phyloP scores from a whole-genome alignment of 306 rosid species.

The Casuarina equisetifolia region DNA sequence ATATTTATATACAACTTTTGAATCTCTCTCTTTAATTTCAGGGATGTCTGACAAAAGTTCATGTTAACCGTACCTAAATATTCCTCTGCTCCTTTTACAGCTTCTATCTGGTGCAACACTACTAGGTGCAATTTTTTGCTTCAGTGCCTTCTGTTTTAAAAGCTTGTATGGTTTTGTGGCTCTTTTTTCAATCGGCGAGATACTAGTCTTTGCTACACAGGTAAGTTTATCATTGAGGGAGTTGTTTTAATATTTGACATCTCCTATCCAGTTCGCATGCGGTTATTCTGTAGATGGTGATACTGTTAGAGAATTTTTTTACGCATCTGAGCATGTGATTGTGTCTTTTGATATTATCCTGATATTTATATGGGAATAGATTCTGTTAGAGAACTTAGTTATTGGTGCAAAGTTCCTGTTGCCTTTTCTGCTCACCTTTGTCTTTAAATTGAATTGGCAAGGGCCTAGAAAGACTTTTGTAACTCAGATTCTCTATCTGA shows the following conservation, averaged over 20 bases:
- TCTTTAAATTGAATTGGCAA: background rate
- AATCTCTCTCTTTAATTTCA: background rate
- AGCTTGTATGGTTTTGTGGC: slow-evolving; percentile 62
- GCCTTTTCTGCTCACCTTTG: background rate
- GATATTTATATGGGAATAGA: background rate
- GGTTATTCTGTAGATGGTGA: slow-evolving; percentile 14
- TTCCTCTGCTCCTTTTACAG: slow-evolving; percentile 48
- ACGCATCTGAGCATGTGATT: background rate
- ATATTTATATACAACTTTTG: background rate
- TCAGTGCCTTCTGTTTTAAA: slow-evolving; percentile 69
- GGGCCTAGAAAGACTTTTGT: background rate
- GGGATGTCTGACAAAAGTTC: background rate
- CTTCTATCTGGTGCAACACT: slow-evolving; percentile 82
- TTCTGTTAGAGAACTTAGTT: background rate
- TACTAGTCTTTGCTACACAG: slow-evolving; percentile 81
- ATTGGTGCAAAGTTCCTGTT: background rate
- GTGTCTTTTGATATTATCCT: background rate
- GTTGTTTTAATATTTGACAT: slow-evolving; percentile 20
- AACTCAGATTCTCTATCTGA: background rate
- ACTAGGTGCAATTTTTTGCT: slow-evolving; percentile 81
- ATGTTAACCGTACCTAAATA: slow-evolving; percentile 19
- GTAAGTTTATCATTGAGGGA: slow-evolving; percentile 39
- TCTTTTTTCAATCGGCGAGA: slow-evolving; percentile 76
- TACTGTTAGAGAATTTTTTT: too few species aligned
- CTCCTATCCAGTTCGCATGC: background rate